Conservation (phyloP, 2,329 filamentous ascomycete species). For the Phaeomoniella chlamydospora region DNA sequence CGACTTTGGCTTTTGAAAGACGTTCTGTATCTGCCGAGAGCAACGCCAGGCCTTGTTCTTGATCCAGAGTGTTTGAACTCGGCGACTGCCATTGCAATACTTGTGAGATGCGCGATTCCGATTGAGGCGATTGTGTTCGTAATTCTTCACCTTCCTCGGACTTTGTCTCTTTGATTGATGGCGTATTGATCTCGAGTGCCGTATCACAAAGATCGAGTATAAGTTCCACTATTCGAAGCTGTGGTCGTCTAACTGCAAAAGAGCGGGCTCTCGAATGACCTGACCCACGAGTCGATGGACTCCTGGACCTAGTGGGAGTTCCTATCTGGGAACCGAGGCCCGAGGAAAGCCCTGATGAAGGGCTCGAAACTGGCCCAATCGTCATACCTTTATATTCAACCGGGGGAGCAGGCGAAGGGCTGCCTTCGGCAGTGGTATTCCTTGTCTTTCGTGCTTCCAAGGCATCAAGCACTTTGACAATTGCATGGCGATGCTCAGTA, state of each 20-base stretch:
- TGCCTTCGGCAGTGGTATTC: constrained; percentile 36
- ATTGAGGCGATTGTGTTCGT: constrained; percentile 87
- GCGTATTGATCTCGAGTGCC: constrained; percentile 83
- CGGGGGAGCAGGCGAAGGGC: constrained; percentile 25
- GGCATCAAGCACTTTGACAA: constrained; percentile 88
- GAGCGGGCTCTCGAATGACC: constrained; percentile 82
- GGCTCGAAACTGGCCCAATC: constrained; percentile 55
- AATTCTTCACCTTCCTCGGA: constrained; percentile 56
- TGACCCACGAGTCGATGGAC: constrained; percentile 40
- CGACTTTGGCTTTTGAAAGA: constrained; percentile 74
- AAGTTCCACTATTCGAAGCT: constrained; percentile 87
- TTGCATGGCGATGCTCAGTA: constrained; percentile 81
- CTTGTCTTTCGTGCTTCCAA: constrained; percentile 66
- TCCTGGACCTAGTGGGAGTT: constrained; percentile 43
- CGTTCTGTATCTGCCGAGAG: constrained; percentile 84
- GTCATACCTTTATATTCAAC: constrained; percentile 72
- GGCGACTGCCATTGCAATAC: constrained; percentile 95
- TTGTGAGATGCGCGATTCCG: constrained; percentile 85
- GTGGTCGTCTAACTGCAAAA: constrained; percentile 78
- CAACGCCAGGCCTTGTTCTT: constrained; percentile 76
- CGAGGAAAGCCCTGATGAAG: constrained; percentile 54
- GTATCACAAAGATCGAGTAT: constrained; percentile 93
- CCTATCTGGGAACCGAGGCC: constrained; percentile 53
- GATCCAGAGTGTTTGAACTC: constrained; percentile 76
- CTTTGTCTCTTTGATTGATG: constrained; percentile 74